Percentiles rank a stretch among this genome's conserved stretches.
Evolutionary conservation across 2,329 filamentous ascomycete species (phyloP).

Genomic region (Colletotrichum graminicola): DNA sequence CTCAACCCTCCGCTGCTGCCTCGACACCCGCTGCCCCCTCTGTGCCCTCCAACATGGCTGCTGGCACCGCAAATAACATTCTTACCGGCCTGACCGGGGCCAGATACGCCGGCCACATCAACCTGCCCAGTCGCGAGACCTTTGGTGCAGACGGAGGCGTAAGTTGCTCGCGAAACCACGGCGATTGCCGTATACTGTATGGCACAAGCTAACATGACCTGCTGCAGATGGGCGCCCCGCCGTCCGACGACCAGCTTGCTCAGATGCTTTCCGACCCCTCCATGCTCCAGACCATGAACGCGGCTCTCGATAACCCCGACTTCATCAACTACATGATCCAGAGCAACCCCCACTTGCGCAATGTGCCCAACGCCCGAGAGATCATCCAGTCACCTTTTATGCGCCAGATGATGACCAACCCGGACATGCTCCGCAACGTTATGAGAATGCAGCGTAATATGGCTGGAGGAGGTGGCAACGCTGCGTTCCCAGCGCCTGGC

Average conservation of each 20-base stretch:
- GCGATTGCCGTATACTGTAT: background rate
- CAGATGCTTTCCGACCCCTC: constrained; percentile 90
- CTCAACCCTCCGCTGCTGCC: constrained; percentile 56
- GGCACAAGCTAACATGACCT: constrained; percentile 44
- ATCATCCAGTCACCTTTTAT: constrained; percentile 91
- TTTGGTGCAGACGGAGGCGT: constrained; percentile 96
- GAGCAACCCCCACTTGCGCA: constrained; percentile 84
- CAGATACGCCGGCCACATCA: constrained; percentile 91
- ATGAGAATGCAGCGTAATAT: constrained; percentile 84
- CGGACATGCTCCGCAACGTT: constrained; percentile 84
- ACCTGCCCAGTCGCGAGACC: constrained; percentile 86
- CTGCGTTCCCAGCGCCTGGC: constrained; percentile 88
- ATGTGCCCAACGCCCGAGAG: constrained; percentile 81
- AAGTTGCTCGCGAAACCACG: constrained; percentile 60
- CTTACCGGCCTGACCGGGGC: constrained; percentile 92
- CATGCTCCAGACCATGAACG: constrained; percentile 88
- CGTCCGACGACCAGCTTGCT: constrained; percentile 83
- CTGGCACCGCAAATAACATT: constrained; percentile 87
- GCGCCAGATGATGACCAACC: constrained; percentile 92
- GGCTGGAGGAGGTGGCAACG: constrained; percentile 62
- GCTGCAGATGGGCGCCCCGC: constrained; percentile 86
- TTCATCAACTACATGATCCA: constrained; percentile 96
- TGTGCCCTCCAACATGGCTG: constrained; percentile 82
- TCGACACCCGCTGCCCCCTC: constrained; percentile 66
- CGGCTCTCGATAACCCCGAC: constrained; percentile 94